Percentiles rank a stretch among this genome's conserved stretches.
phyloP scores from a whole-genome alignment of 352 stramenopile species.

The Globisporangium irregulare region DNA sequence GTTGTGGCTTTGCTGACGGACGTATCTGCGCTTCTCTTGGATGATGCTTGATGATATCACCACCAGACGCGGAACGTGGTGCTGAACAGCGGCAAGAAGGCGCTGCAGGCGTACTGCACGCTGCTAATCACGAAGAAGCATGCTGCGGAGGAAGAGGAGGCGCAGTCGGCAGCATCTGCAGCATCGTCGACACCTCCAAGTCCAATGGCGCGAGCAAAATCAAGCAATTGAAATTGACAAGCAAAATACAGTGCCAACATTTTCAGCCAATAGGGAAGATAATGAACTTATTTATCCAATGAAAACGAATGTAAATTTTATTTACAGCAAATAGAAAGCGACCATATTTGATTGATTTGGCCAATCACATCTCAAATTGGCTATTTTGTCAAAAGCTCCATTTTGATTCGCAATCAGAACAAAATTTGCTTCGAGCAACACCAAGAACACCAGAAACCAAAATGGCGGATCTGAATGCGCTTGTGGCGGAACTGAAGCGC shows the following conservation, averaged over 20 bases:
- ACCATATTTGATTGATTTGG: background rate
- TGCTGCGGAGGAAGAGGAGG: slow-evolving; percentile 31
- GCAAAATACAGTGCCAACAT: background rate
- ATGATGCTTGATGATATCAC: background rate
- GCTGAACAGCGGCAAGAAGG: slow-evolving; percentile 67
- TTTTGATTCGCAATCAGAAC: slow-evolving; percentile 5
- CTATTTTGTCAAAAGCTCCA: background rate
- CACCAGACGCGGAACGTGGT: slow-evolving; percentile 60
- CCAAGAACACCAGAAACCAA: background rate
- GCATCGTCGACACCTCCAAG: background rate
- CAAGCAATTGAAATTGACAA: background rate
- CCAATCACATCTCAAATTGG: background rate
- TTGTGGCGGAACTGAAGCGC: slow-evolving; percentile 49
- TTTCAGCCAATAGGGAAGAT: background rate
- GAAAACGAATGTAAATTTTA: background rate
- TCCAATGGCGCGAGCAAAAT: background rate
- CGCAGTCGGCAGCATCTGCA: background rate
- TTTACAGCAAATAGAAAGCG: background rate
- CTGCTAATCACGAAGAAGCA: slow-evolving; percentile 57
- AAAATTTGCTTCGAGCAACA: background rate
- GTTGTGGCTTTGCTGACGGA: background rate
- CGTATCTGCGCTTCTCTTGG: background rate
- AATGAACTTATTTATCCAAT: background rate
- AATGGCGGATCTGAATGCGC: slow-evolving; percentile 31
- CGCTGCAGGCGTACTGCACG: slow-evolving; percentile 67